These are phyloP conservation scores for Blumeria hordei DNA, from an alignment of 2,329 filamentous ascomycete species.

Conservation along the genomic window DNA sequence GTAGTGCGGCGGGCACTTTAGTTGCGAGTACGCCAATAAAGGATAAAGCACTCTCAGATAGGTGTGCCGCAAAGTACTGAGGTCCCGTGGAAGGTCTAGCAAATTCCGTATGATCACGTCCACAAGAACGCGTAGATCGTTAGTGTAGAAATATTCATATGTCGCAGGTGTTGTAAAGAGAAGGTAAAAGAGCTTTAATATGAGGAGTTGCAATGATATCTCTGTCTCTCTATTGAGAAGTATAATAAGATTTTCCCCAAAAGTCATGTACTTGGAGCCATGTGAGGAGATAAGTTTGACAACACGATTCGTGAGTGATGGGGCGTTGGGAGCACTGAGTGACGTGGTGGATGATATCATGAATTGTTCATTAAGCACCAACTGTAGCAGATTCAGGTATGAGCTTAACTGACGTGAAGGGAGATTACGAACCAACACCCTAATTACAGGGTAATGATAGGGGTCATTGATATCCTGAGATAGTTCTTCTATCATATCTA, in stretches of 20 bases:
- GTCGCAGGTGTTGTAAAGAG: slow-evolving; percentile 81
- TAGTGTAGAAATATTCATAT: slow-evolving; percentile 96
- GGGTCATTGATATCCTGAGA: slow-evolving; percentile 76
- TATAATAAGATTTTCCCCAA: slow-evolving; percentile 92
- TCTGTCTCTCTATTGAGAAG: slow-evolving; percentile 87
- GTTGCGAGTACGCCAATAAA: slow-evolving; percentile 72
- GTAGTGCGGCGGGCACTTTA: slow-evolving; percentile 69
- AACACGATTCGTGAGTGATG: slow-evolving; percentile 65
- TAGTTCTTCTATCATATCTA: slow-evolving; percentile 67
- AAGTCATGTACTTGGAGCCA: slow-evolving; percentile 67
- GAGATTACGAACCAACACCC: slow-evolving; percentile 49
- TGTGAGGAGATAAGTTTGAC: slow-evolving; percentile 72
- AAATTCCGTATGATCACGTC: slow-evolving; percentile 94
- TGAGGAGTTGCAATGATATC: slow-evolving; percentile 83
- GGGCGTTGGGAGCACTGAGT: slow-evolving; percentile 12
- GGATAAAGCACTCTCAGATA: slow-evolving; percentile 86
- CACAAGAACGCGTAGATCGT: slow-evolving; percentile 78
- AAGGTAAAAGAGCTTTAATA: slow-evolving; percentile 83
- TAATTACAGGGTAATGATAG: slow-evolving; percentile 87
- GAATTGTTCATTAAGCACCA: slow-evolving; percentile 95
- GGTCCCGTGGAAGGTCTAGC: slow-evolving; percentile 80
- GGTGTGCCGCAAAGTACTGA: slow-evolving; percentile 57
- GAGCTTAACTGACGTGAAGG: neutral
- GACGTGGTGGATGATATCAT: slow-evolving; percentile 47
- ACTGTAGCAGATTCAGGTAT: slow-evolving; percentile 23